Percentiles rank a stretch among this genome's conserved stretches.
Evolutionary conservation across 202 grass and related monocot genomes (phyloP).

Genomic region (Elaeis oleifera): DNA sequence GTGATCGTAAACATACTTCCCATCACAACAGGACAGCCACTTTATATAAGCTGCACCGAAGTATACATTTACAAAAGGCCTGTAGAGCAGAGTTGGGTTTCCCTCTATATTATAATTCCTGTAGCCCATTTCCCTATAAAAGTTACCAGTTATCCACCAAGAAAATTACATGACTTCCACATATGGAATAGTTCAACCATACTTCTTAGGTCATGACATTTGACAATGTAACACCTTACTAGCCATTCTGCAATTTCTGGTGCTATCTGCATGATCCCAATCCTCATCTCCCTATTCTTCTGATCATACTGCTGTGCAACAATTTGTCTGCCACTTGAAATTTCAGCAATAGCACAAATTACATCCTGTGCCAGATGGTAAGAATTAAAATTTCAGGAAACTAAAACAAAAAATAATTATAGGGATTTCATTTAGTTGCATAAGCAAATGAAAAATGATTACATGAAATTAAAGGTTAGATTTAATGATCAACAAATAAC

Average conservation of each 20-base stretch:
- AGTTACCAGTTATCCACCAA: constrained; percentile 18
- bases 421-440: neutral
- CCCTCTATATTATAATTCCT: constrained; percentile 66
- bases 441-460: no score
- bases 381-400: constrained; percentile 23
- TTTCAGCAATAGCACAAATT: constrained; percentile 77
- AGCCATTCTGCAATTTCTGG: constrained; percentile 84
- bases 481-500: no score
- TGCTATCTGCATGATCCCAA: constrained; percentile 83
- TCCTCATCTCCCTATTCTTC: constrained; percentile 67
- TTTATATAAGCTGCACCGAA: constrained; percentile 94
- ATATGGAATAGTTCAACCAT: no score
- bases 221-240: constrained; percentile 36
- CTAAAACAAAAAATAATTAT: constrained; percentile 3
- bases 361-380: constrained; percentile 47
- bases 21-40: constrained; percentile 82
- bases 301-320: constrained; percentile 58
- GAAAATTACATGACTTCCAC: neutral
- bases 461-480: no score
- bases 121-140: constrained; percentile 78
- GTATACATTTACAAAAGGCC: constrained; percentile 90
- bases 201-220: no score
- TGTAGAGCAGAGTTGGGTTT: constrained; percentile 58
- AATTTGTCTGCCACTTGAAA: constrained; percentile 69
- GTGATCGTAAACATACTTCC: constrained; percentile 51